A percentile compares a stretch with the other conserved stretches of the same genome.
Conservation (phyloP, 441 rosid species). For the Corymbia calophylla region DNA sequence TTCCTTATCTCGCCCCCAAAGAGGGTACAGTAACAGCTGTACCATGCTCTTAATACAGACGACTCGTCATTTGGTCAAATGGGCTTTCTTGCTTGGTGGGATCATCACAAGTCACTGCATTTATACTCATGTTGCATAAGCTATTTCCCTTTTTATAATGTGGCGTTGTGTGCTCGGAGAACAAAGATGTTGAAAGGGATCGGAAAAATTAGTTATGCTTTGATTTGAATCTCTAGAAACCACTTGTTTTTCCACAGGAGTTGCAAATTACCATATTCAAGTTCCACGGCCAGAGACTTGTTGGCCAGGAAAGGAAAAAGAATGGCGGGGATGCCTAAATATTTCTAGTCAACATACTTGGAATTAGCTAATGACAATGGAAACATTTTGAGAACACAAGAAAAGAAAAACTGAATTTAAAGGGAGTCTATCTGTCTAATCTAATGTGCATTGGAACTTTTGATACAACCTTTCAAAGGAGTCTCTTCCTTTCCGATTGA, state of each 20-base stretch:
- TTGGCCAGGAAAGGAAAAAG: background rate
- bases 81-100: background rate
- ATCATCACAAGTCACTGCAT: background rate
- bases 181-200: background rate
- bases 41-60: background rate
- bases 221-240: background rate
- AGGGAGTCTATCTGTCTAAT: background rate
- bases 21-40: background rate
- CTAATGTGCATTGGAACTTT: background rate
- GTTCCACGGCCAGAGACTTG: background rate
- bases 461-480: background rate
- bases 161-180: background rate
- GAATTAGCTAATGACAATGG: background rate
- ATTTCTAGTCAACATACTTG: background rate
- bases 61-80: background rate
- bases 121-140: background rate
- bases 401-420: background rate
- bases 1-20: background rate
- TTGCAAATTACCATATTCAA: background rate
- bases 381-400: background rate
- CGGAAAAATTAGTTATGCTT: background rate
- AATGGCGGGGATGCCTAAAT: background rate
- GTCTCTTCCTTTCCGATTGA: background rate
- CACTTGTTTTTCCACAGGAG: background rate
- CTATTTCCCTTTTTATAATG: background rate